A percentile compares a stretch with the other conserved stretches of the same genome.
phyloP scores from a whole-genome alignment of 23 red algal species.

The Gracilariopsis chorda region DNA sequence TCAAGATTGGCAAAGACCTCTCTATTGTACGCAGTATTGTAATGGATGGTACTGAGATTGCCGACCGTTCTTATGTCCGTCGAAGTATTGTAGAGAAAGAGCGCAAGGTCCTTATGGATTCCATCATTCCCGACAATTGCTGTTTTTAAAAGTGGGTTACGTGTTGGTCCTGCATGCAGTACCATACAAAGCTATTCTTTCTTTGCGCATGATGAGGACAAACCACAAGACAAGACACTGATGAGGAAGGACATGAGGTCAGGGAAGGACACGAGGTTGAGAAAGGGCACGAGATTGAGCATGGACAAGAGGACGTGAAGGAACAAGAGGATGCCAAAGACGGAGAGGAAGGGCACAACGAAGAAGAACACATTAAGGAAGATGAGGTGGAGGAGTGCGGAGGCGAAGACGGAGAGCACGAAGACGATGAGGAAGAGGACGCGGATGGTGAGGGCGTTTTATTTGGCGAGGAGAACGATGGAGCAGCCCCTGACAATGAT shows the following conservation, averaged over 20 bases:
- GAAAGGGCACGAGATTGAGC: too few relatives aligned
- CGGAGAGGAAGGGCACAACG: neutral
- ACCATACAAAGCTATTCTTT: slow-evolving; percentile 2
- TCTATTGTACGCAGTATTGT: slow-evolving; percentile 41
- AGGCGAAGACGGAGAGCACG: neutral
- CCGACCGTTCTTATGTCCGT: slow-evolving; percentile 28
- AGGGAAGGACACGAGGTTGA: too few relatives aligned
- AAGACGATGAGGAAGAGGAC: neutral
- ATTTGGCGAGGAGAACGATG: neutral
- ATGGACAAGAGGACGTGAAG: too few relatives aligned
- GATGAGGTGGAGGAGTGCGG: neutral
- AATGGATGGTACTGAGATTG: slow-evolving; percentile 41
- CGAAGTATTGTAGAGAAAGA: slow-evolving; percentile 17
- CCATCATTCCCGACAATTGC: slow-evolving; percentile 35
- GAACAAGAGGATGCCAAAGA: too few relatives aligned
- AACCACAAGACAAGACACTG: slow-evolving; percentile 9
- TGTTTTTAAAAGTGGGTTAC: slow-evolving; percentile 15
- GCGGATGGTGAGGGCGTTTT: neutral
- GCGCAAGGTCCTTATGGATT: slow-evolving; percentile 16
- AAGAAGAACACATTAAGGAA: neutral
- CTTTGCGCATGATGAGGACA: slow-evolving; percentile 7
- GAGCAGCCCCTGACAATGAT: neutral
- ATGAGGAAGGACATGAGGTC: neutral
- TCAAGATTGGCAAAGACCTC: slow-evolving; percentile 46
- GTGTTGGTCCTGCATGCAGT: slow-evolving; percentile 26